Evolutionary conservation across 1,139 yeast species (phyloP).

Genomic region (Lodderomyces orthopsilosis): DNA sequence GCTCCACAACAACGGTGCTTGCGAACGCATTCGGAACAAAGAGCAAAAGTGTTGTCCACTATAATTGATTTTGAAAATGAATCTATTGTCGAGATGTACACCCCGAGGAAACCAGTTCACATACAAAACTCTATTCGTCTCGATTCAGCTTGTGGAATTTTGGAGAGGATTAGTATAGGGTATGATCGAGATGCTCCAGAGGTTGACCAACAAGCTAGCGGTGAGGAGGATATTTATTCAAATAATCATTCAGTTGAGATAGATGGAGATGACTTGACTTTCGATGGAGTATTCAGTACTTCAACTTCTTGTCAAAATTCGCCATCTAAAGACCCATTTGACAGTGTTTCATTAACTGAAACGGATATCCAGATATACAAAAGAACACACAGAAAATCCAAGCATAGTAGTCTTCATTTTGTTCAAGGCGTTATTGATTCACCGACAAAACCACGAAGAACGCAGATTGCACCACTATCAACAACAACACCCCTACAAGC

Average conservation of each 20-base stretch:
- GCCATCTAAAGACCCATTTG: constrained; percentile 12
- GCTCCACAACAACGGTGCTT: neutral
- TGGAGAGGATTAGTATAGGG: neutral
- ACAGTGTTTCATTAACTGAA: constrained; percentile 19
- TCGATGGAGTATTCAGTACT: constrained; percentile 18
- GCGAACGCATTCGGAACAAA: neutral
- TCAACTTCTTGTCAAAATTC: constrained; percentile 20
- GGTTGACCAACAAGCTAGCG: neutral
- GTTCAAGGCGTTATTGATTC: constrained; percentile 5
- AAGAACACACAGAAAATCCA: constrained; percentile 2
- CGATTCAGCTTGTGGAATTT: constrained; percentile 1
- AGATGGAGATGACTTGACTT: constrained; percentile 10
- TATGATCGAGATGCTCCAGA: neutral
- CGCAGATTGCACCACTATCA: neutral
- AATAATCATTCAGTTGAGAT: neutral
- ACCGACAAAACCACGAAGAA: constrained; percentile 1
- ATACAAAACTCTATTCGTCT: neutral
- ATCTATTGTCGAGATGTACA: constrained; percentile 4
- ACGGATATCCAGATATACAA: constrained; percentile 22
- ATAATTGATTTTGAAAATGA: constrained; percentile 9
- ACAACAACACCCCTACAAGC: constrained; percentile 4
- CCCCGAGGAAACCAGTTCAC: constrained; percentile 5
- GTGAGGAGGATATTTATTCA: neutral
- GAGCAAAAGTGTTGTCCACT: neutral
- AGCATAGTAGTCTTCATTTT: constrained; percentile 5